These are phyloP conservation scores for Nasturtium officinale DNA, from an alignment of 345 rosid genomes.

Conservation along the genomic window DNA sequence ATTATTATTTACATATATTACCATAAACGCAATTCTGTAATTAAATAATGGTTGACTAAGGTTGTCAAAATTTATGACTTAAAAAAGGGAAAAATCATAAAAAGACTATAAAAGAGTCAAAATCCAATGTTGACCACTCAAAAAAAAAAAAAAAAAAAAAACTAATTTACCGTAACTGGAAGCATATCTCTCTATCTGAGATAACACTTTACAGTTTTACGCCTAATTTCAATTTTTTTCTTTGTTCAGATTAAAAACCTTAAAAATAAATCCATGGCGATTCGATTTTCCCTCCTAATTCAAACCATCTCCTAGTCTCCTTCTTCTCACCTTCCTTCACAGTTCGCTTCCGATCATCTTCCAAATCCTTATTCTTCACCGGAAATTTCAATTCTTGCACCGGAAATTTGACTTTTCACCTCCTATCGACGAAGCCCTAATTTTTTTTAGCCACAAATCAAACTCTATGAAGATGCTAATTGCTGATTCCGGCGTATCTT, in stretches of 20 bases:
- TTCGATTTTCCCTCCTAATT: constrained; percentile 42
- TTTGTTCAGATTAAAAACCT: constrained; percentile 7
- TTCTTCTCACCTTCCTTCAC: not conserved
- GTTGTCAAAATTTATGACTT: not conserved
- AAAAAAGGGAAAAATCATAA: not conserved
- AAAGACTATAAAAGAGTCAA: not conserved
- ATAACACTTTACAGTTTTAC: constrained; percentile 23
- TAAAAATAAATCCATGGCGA: constrained; percentile 27
- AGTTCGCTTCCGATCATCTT: not conserved
- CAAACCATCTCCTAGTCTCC: constrained; percentile 5
- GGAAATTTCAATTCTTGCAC: not conserved
- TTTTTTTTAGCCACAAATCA: not conserved
- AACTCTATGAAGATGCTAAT: not conserved
- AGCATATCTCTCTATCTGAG: constrained; percentile 2
- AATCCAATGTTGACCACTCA: constrained; percentile 22
- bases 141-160: too few species aligned
- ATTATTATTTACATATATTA: not conserved
- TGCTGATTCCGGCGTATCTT: constrained; percentile 4
- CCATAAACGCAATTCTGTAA: not conserved
- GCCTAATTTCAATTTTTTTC: not conserved
- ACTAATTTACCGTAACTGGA: constrained; percentile 3
- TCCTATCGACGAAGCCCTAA: constrained; percentile 25
- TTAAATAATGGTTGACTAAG: not conserved
- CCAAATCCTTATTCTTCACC: not conserved
- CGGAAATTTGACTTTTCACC: constrained; percentile 12